phyloP scores from a whole-genome alignment of 2,329 filamentous ascomycete genomes.

The Fusarium torreyae region DNA sequence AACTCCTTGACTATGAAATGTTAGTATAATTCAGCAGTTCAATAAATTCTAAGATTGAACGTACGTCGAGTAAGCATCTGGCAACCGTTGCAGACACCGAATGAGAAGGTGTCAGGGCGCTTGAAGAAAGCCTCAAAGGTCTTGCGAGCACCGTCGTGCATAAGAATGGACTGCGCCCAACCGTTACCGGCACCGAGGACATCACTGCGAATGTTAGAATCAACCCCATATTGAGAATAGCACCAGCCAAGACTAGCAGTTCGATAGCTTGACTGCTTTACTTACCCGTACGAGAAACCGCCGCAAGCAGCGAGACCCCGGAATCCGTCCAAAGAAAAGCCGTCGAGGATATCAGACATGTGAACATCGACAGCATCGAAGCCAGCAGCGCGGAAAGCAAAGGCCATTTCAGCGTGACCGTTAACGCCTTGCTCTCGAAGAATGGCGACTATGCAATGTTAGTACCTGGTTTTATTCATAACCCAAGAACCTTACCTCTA shows the following conservation, averaged over 20 bases:
- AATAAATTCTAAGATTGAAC: neutral
- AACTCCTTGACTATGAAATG: conserved; percentile 45
- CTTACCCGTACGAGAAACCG: conserved; percentile 89
- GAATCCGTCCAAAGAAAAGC: conserved; percentile 85
- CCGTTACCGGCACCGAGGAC: conserved; percentile 91
- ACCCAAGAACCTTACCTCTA: conserved; percentile 59
- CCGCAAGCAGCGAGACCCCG: conserved; percentile 94
- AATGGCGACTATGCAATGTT: conserved; percentile 84
- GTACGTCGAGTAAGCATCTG: conserved; percentile 84
- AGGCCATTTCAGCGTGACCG: conserved; percentile 97
- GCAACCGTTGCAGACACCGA: conserved; percentile 98
- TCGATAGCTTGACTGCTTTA: neutral
- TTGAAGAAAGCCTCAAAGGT: conserved; percentile 91
- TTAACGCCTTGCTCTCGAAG: conserved; percentile 97
- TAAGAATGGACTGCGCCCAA: conserved; percentile 93
- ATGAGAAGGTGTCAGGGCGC: conserved; percentile 88
- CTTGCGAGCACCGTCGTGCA: conserved; percentile 81
- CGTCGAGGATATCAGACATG: conserved; percentile 92
- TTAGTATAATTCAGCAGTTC: neutral
- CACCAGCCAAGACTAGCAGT: neutral
- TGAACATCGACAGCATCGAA: conserved; percentile 95
- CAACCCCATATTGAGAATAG: neutral
- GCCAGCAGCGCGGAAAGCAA: conserved; percentile 91
- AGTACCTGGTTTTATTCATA: conserved; percentile 57
- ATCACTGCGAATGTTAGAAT: conserved; percentile 60